Conservation (phyloP, 257 asterid species). For the Lycium barbarum region DNA sequence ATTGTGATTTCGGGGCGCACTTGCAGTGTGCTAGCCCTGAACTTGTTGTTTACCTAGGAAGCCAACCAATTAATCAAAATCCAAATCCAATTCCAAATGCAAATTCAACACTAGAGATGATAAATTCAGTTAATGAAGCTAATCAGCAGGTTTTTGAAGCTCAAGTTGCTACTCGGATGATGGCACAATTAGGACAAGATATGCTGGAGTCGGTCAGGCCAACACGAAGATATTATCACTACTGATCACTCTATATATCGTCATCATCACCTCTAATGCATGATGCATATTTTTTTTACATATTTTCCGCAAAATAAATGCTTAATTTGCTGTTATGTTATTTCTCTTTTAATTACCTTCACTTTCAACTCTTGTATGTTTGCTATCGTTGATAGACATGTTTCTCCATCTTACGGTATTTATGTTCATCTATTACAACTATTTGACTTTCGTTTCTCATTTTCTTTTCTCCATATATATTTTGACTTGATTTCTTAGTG, state of each 20-base stretch:
- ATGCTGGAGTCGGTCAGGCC: not conserved
- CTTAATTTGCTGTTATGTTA: not conserved
- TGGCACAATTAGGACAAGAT: conserved; percentile 4
- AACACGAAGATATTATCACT: not conserved
- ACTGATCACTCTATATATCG: not conserved
- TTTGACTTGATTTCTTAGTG: too few species aligned
- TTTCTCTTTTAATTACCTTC: not conserved
- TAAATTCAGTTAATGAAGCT: conserved; percentile 20
- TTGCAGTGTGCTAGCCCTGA: conserved; percentile 31
- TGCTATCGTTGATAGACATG: not conserved
- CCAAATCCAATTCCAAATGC: not conserved
- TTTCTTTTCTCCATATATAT: not conserved
- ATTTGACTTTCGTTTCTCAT: not conserved
- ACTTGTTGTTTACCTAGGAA: not conserved
- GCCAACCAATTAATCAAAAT: not conserved
- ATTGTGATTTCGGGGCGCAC: conserved; percentile 39
- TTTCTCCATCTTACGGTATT: not conserved
- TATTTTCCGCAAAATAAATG: not conserved
- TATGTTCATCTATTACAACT: not conserved
- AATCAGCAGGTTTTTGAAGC: not conserved
- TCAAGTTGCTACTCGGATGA: not conserved
- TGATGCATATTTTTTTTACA: not conserved
- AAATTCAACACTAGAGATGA: not conserved
- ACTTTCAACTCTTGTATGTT: not conserved
- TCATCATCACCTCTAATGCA: not conserved